Evolutionary conservation across 2,329 filamentous ascomycete species (phyloP).

Genomic region (Mariannaea elegans): DNA sequence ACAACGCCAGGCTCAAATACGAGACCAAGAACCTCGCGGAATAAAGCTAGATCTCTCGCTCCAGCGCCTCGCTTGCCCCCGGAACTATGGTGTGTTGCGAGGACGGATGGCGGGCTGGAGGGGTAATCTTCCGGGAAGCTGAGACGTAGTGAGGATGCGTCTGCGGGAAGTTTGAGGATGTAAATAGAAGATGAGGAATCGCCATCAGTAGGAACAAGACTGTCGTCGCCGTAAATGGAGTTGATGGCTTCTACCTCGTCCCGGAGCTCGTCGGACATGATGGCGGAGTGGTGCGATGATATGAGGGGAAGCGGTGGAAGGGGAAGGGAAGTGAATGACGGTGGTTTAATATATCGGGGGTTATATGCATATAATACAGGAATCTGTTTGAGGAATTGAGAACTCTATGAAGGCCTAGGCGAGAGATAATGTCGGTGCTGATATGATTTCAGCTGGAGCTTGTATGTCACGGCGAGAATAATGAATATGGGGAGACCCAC

Average conservation of each 20-base stretch:
- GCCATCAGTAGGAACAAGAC: constrained; percentile 58
- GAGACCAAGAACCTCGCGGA: constrained; percentile 71
- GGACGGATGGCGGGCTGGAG: constrained; percentile 72
- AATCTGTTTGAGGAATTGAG: constrained; percentile 2
- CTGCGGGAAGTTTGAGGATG: constrained; percentile 73
- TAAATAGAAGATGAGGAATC: constrained; percentile 46
- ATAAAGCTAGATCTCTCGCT: constrained; percentile 72
- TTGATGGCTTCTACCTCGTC: constrained; percentile 86
- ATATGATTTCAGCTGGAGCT: constrained; percentile 15
- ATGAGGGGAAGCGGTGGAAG: neutral
- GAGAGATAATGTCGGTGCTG: neutral
- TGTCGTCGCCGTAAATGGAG: constrained; percentile 80
- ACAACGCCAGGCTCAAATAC: constrained; percentile 79
- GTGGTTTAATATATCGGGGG: no score
- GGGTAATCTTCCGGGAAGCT: constrained; percentile 81
- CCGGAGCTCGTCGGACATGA: constrained; percentile 67
- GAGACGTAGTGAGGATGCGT: constrained; percentile 66
- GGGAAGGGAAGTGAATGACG: neutral
- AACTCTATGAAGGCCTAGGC: neutral
- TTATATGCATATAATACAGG: neutral
- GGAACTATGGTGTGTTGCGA: constrained; percentile 83
- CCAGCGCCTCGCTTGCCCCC: constrained; percentile 79
- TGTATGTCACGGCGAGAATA: constrained; percentile 18
- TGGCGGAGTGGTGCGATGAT: constrained; percentile 11
- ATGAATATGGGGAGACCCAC: constrained; percentile 32